Base-by-base conservation (phyloP, 2,329 filamentous ascomycete genomes). In the Colletotrichum zoysiae region DNA sequence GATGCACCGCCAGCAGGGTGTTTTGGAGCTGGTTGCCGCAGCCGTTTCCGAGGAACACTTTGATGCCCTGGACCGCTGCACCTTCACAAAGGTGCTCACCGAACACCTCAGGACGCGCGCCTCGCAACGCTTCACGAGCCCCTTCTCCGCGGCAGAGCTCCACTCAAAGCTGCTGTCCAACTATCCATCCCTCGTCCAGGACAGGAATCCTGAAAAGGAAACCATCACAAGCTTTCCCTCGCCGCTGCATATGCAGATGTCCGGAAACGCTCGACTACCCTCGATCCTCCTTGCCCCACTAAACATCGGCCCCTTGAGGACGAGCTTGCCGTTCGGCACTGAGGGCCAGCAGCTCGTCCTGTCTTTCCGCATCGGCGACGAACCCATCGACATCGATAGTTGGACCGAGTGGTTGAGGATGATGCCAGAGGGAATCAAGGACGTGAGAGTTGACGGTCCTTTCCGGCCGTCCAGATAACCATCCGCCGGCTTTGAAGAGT, bases 361-460 rank as follows among this genome's bases (percentile, higher is more conserved):
- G 9, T 86, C 84, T 12, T 83, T 90, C 66, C 82, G 84, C 35
- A 78, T 90, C 53, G 82, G 82, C 2, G 87, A 88, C 51, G 86
- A 87, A 33, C 82, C 82, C 40, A 79, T 88, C 71, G 85, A 87
- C 71, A 77, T 86, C 65, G 87, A 89, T 62, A 84, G 80, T 66
- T 89, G 88, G 87, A 82, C 84, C 65, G 87, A 90, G 76, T 90
- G 88, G 87, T 78, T 90, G 73, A 85, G 88, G 30, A 80, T 87
- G 76, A 87, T 90, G 84, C 88, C 88, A 2, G 86, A 88, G 68
- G 85, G 86, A 9, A 84, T 89, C 74, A 85, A 81, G 74, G 87
- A 89, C 70, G 82, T 89, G 67, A 87, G 85, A 77, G 84, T 89
- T 55, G 87, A 89, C 33, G 86, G 86, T 3, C 85, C 86, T 26